phyloP scores from a whole-genome alignment of 257 asterid genomes.

The Ophiorrhiza pumila region DNA sequence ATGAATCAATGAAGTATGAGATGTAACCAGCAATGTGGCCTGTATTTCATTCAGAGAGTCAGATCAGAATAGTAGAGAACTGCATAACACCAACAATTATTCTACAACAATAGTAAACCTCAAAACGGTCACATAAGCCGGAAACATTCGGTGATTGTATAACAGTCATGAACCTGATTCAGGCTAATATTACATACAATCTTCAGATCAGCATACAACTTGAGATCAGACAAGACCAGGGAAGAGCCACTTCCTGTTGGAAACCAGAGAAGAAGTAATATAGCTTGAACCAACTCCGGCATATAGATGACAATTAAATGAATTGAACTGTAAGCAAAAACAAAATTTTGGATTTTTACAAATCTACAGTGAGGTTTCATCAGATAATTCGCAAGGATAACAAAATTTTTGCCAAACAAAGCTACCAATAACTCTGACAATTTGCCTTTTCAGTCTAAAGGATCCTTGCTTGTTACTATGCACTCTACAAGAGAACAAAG shows the following conservation, averaged over 20 bases:
- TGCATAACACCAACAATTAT: too few relatives aligned
- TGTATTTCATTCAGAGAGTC: too few relatives aligned
- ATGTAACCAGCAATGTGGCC: too few relatives aligned
- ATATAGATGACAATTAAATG: background rate
- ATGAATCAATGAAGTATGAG: too few relatives aligned
- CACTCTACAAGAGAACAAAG: constrained; percentile 80
- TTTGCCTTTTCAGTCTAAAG: constrained; percentile 25
- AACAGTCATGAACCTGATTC: too few relatives aligned
- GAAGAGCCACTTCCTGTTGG: background rate
- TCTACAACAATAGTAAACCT: too few relatives aligned
- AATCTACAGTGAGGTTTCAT: background rate
- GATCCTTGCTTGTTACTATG: constrained; percentile 45
- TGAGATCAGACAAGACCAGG: background rate
- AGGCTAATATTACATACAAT: too few relatives aligned
- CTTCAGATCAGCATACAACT: too few relatives aligned
- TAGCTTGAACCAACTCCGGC: background rate
- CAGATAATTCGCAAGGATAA: background rate
- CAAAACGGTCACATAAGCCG: too few relatives aligned
- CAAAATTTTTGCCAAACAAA: constrained; percentile 42
- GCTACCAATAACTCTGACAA: constrained; percentile 22
- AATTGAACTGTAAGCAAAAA: background rate
- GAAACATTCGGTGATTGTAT: too few relatives aligned
- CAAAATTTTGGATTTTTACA: constrained; percentile 4
- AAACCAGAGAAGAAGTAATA: background rate
- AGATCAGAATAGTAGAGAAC: too few relatives aligned